phyloP scores from a whole-genome alignment of 768 basidiomycete genomes.

The Serendipita sp. region DNA sequence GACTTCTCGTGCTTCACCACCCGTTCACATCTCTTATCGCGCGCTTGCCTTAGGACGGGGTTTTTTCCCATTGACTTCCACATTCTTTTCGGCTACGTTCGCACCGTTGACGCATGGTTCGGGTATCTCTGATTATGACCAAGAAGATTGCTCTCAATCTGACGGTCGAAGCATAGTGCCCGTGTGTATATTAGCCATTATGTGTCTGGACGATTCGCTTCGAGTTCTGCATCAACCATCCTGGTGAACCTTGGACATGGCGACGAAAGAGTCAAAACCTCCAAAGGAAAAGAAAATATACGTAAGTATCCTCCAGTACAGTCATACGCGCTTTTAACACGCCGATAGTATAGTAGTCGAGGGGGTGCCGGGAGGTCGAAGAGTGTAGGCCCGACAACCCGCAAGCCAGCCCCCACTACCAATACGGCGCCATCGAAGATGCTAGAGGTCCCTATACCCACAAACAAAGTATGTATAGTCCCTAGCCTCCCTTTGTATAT shows the following conservation, averaged over 20 bases:
- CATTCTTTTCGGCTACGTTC: too few species aligned
- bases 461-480: not conserved
- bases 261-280: not conserved
- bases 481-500: not conserved
- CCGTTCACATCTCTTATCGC: too few species aligned
- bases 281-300: conserved; percentile 5
- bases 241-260: not conserved
- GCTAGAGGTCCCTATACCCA: not conserved
- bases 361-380: not conserved
- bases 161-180: not conserved
- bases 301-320: not conserved
- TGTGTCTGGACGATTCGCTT: not conserved
- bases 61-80: too few species aligned
- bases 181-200: not conserved
- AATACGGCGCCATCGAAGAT: not conserved
- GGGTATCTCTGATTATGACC: too few species aligned
- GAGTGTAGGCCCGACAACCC: not conserved
- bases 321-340: not conserved
- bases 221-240: not conserved
- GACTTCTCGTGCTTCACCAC: too few species aligned
- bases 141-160: too few species aligned
- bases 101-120: too few species aligned
- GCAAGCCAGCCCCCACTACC: not conserved
- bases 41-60: too few species aligned
- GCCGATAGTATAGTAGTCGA: not conserved